Base-by-base conservation (phyloP, 2,329 filamentous ascomycete genomes). In the Aspergillus japonicus region DNA sequence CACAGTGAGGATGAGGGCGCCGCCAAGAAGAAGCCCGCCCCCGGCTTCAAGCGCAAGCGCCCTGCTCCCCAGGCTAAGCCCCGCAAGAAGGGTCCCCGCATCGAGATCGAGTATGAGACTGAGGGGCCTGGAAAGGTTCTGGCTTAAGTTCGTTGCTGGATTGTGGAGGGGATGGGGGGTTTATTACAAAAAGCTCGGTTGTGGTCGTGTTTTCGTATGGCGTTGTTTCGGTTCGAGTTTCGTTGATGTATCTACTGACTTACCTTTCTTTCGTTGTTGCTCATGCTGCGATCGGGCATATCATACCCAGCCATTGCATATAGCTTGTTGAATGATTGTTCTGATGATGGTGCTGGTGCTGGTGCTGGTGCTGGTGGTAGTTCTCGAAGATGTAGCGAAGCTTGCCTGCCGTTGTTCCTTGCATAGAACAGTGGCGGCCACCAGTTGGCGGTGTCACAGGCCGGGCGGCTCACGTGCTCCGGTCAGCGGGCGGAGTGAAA, bases 91-190 rank as follows among this genome's bases (percentile, higher is more conserved):
- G 77, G 81, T 77, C 86, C 80, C 76, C 87, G 68, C 76, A 87
- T 83, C 83, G 87, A 92, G 78, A 91, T 91, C 75, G 89, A 94
- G 78, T 89, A 91, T 73, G 89, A 92, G 77, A 85, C 89, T 60
- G 89, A 91, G 76, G 81, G 82, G 57, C 85, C 85, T 68, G 82
- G 80, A 50, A 79, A 80, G 65, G 81, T 81, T 61, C 67, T 78
- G 67, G 77, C 76, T 49, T 80, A 69, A 59, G 16, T 26, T 4
- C 4, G 4, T 10, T 5, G 8, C 16, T 2, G 8, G 33, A 33
- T 8, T 0, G 14, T 5, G 16, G 11, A 12, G 16, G 48, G 39
- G 8, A 14, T 50, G 19, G 31, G 35, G 51, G 26, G 7, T 29
- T 8, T 8, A 49, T 50, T 48, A 58, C 52, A 64, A 59, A 35